Base-by-base conservation (phyloP, 495 filamentous ascomycete genomes). In the Collariella sp. region DNA sequence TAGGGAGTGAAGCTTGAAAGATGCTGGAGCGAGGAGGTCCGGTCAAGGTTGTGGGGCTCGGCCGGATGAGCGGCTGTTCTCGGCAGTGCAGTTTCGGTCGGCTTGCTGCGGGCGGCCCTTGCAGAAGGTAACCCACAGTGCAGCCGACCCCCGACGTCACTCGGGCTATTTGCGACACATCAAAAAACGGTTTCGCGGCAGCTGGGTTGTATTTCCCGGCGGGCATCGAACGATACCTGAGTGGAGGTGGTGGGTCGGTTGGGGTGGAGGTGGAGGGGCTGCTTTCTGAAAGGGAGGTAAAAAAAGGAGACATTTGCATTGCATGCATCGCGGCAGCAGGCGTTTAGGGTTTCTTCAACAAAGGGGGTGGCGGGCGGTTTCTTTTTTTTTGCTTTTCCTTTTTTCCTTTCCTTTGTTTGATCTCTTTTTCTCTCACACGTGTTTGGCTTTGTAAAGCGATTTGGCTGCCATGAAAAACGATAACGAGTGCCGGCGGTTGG, bases 281-380 rank as follows among this genome's bases (percentile, higher is more conserved):
- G 12, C 10, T 52, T 52, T 43, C 38, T 26, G 43, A n/a, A 42
- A 46, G 39, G 39, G 18, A 55, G 24, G n/a, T n/a, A n/a, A 35
- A 54, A n/a, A 53, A 9, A 31, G 9, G 26, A 31, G 26, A 35
- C 20, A 50, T 52, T 47, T 53, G 46, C 35, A 54, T 54, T 31
- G 42, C 52, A 54, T 46, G 40, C 48, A 50, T 50, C 48, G 15
- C 38, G 49, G 52, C 35, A 46, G 52, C 43, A 54, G 42, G 41
- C 52, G 52, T 46, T 46, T 31, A n/a, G 23, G 42, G 31, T 23
- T 36, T 45, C 18, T n/a, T n/a, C n/a, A n/a, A 7, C 13, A 4
- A 5, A 34, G 52, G 34, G 20, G 13, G 43, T 9, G 43, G 52
- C 20, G 16, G 13, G 43, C 35, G 36, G 41, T 55, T 41, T 55